A percentile compares a stretch with the other conserved stretches of the same genome.
Conservation (phyloP, 169 alveolate genomes). For the Theileria annulata region DNA sequence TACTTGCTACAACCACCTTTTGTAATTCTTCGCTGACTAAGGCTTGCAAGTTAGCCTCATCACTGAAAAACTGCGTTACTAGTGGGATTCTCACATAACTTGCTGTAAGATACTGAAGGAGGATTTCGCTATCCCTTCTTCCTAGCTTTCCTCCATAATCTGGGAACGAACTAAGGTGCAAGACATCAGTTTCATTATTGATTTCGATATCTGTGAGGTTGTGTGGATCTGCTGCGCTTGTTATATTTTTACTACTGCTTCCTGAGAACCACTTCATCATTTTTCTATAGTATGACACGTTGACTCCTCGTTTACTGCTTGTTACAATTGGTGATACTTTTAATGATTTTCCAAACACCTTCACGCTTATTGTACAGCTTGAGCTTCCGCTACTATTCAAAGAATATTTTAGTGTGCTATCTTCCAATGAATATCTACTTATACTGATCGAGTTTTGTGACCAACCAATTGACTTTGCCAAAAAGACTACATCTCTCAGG, state of each 20-base stretch:
- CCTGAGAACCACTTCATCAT: slow-evolving; percentile 59
- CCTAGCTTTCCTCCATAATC: slow-evolving; percentile 73
- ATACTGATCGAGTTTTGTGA: slow-evolving; percentile 33
- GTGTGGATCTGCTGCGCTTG: slow-evolving; percentile 63
- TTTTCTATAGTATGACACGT: slow-evolving; percentile 48
- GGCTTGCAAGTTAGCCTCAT: slow-evolving; percentile 77
- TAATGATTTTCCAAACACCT: slow-evolving; percentile 59
- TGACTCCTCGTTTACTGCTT: slow-evolving; percentile 24
- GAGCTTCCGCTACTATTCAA: slow-evolving; percentile 22
- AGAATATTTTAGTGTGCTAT: slow-evolving; percentile 55
- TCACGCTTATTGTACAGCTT: slow-evolving; percentile 33
- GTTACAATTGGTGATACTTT: slow-evolving; percentile 45
- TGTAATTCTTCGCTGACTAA: slow-evolving; percentile 65
- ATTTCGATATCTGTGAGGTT: slow-evolving; percentile 52
- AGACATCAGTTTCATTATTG: slow-evolving; percentile 79
- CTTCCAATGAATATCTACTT: slow-evolving; percentile 58
- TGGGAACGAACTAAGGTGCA: slow-evolving; percentile 76
- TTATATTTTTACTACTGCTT: slow-evolving; percentile 32
- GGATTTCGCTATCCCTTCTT: slow-evolving; percentile 77
- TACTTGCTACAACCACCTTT: slow-evolving; percentile 74
- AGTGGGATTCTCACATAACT: slow-evolving; percentile 83
- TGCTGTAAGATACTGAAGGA: slow-evolving; percentile 82
- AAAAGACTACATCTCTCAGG: slow-evolving; percentile 56
- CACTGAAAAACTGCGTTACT: slow-evolving; percentile 79
- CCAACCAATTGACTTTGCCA: slow-evolving; percentile 61